A percentile compares a stretch with the other conserved stretches of the same genome.
Evolutionary conservation across 1,139 yeast genomes (phyloP).

Genomic region (Sugiyamaella grinbergsii): DNA sequence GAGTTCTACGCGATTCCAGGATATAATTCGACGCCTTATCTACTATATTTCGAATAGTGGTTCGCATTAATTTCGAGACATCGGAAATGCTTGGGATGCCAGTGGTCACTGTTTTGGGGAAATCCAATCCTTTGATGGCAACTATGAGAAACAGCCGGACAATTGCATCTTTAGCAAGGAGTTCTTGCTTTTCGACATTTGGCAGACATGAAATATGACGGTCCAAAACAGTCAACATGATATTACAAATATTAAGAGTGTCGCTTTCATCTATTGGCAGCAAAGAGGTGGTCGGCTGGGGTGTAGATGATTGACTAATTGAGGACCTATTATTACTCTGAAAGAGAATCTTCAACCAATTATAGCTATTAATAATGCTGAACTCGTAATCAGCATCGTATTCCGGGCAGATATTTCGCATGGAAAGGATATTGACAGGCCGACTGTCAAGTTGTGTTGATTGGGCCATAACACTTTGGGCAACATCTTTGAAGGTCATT

Average conservation of each 20-base stretch:
- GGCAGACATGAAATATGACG: constrained; percentile 12
- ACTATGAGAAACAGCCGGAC: constrained; percentile 1
- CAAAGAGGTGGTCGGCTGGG: neutral
- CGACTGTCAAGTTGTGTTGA: neutral
- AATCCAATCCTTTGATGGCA: constrained; percentile 12
- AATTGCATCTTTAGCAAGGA: neutral
- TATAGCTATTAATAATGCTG: constrained; percentile 8
- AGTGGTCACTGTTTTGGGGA: constrained; percentile 1
- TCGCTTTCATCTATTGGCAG: constrained; percentile 9
- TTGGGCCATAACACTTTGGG: constrained; percentile 11
- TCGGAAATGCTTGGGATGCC: constrained; percentile 14
- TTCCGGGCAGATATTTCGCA: neutral
- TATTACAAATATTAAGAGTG: constrained; percentile 5
- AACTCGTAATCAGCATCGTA: constrained; percentile 10
- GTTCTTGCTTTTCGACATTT: neutral
- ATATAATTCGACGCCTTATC: constrained; percentile 8
- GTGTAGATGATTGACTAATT: neutral
- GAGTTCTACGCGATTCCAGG: constrained; percentile 3
- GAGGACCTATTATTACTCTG: neutral
- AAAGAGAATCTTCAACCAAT: constrained; percentile 12
- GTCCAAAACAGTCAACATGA: constrained; percentile 9
- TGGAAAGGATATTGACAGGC: constrained; percentile 1
- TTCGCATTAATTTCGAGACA: constrained; percentile 12
- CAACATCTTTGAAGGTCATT: constrained; percentile 10
- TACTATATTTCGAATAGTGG: constrained; percentile 5